These are phyloP conservation scores for Draba incana DNA, from an alignment of 345 rosid species.

Conservation along the genomic window DNA sequence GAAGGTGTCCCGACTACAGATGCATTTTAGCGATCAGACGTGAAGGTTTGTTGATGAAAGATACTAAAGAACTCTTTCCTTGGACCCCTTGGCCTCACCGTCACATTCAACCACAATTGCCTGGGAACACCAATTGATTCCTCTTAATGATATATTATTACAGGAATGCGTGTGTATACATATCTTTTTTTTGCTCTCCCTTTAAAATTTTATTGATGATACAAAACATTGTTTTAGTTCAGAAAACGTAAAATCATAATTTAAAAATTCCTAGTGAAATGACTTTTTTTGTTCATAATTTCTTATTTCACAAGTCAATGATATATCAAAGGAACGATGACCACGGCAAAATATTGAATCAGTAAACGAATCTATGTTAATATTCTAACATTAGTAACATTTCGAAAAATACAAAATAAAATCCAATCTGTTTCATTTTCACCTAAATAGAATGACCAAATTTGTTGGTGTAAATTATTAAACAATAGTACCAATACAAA, in stretches of 20 bases:
- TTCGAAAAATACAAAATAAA: no score
- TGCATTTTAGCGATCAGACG: constrained; percentile 37
- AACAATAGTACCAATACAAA: no score
- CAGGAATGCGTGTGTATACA: neutral
- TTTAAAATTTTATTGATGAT: neutral
- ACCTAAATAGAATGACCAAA: no score
- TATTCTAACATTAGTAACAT: no score
- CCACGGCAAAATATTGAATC: no score
- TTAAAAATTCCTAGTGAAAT: neutral
- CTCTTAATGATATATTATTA: neutral
- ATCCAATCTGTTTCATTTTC: no score
- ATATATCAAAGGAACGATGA: no score
- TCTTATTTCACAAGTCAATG: neutral
- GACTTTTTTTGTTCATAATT: neutral
- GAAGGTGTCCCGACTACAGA: constrained; percentile 23
- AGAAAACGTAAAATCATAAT: neutral
- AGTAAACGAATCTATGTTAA: no score
- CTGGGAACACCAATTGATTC: neutral
- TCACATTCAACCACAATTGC: constrained; percentile 34
- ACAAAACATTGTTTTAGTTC: neutral
- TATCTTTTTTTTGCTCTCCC: neutral
- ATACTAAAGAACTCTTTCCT: constrained; percentile 34
- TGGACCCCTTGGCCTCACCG: constrained; percentile 46
- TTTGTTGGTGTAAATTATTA: no score
- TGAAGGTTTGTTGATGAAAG: constrained; percentile 43